These are phyloP conservation scores for Blastobotrys ciferrii DNA, from an alignment of 1,139 yeast genomes.

Conservation along the genomic window DNA sequence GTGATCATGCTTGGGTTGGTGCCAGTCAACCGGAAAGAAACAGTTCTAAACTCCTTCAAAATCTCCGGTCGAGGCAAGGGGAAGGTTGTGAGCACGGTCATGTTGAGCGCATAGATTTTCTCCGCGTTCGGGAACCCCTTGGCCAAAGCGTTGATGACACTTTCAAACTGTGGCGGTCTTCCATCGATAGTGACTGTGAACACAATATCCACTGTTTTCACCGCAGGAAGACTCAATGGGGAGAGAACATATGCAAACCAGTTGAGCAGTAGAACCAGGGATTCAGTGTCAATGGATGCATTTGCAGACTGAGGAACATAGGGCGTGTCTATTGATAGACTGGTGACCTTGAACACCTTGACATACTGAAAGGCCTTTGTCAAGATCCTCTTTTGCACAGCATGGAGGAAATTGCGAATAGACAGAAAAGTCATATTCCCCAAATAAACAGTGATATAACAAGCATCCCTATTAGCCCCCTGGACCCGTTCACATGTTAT, in stretches of 20 bases:
- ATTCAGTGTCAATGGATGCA: not conserved
- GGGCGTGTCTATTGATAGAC: not conserved
- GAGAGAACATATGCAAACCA: not conserved
- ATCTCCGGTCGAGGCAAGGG: not conserved
- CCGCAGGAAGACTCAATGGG: not conserved
- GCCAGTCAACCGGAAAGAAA: not conserved
- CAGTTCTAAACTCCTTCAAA: not conserved
- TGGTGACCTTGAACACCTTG: not conserved
- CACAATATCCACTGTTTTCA: not conserved
- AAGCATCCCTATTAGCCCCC: not conserved
- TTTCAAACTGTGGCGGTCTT: not conserved
- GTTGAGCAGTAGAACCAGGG: not conserved
- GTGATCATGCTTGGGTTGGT: not conserved
- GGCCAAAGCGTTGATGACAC: not conserved
- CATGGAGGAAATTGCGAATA: conserved; percentile 1
- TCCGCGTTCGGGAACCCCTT: not conserved
- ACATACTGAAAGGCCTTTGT: not conserved
- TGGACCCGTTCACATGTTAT: not conserved
- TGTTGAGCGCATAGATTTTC: not conserved
- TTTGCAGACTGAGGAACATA: not conserved
- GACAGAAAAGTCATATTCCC: not conserved
- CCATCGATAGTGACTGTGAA: not conserved
- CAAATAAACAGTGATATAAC: not conserved
- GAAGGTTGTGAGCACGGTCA: not conserved
- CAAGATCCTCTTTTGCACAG: not conserved